These are phyloP conservation scores for Ambrosia hybrid DNA, from an alignment of 140 eudicot genomes.

Conservation along the genomic window DNA sequence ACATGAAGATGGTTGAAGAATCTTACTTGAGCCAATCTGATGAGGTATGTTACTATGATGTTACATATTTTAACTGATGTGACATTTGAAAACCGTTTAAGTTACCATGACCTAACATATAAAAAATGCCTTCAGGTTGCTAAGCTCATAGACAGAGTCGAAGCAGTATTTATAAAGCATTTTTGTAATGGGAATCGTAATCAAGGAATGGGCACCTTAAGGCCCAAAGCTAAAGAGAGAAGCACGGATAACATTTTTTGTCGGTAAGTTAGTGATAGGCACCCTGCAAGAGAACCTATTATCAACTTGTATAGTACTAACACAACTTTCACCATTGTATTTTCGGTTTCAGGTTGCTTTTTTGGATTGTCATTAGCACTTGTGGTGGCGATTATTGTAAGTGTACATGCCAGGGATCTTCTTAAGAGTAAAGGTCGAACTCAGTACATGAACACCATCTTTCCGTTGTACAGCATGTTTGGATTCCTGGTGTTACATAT, in stretches of 20 bases:
- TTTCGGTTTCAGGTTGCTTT: conserved; percentile 33
- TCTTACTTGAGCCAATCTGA: conserved; percentile 58
- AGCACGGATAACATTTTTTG: conserved; percentile 47
- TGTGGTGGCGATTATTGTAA: conserved; percentile 37
- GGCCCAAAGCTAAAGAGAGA: conserved; percentile 45
- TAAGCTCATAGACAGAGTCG: conserved; percentile 35
- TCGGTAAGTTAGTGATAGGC: conserved; percentile 29
- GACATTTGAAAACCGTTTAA: too few relatives aligned
- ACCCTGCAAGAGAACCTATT: too few relatives aligned
- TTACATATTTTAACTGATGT: background rate
- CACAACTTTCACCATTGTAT: too few relatives aligned
- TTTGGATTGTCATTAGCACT: conserved; percentile 21
- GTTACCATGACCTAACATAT: too few relatives aligned
- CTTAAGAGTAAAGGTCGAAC: conserved; percentile 38
- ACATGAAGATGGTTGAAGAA: conserved; percentile 56
- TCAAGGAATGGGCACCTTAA: conserved; percentile 44
- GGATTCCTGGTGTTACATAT: conserved; percentile 62
- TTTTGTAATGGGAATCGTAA: conserved; percentile 43
- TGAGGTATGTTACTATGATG: conserved; percentile 36
- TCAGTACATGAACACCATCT: conserved; percentile 54
- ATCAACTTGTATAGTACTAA: too few relatives aligned
- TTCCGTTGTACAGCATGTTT: conserved; percentile 62
- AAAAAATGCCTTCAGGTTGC: conserved; percentile 28
- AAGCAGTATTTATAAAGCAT: too few relatives aligned
- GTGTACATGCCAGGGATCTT: conserved; percentile 34